A percentile compares a stretch with the other conserved stretches of the same genome.
Evolutionary conservation across 306 rosid genomes (phyloP).

Genomic region (Rubus idaeus): DNA sequence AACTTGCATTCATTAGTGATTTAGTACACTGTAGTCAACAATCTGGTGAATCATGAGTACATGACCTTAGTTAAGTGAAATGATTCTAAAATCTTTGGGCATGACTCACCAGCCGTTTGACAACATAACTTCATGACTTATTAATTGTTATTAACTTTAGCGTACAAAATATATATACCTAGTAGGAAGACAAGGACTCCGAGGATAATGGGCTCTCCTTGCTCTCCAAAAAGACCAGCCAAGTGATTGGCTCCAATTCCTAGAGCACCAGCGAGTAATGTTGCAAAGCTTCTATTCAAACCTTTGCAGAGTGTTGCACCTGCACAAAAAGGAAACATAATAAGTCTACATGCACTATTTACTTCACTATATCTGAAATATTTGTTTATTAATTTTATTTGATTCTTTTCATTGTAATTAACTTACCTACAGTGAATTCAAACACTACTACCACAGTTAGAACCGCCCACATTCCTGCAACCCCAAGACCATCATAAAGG

Average conservation of each 20-base stretch:
- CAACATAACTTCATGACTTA: too few relatives aligned
- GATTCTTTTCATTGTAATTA: not conserved
- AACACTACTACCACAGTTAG: constrained; percentile 83
- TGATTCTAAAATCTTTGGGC: not conserved
- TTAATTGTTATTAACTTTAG: too few relatives aligned
- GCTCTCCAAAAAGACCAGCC: constrained; percentile 57
- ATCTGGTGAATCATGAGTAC: not conserved
- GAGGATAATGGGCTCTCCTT: constrained; percentile 64
- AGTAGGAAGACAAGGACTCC: constrained; percentile 75
- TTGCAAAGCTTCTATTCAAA: constrained; percentile 79
- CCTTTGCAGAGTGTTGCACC: constrained; percentile 84
- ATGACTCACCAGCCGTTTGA: too few relatives aligned
- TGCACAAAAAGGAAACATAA: constrained; percentile 10
- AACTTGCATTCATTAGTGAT: not conserved
- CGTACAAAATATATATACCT: constrained; percentile 35
- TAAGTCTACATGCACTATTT: not conserved
- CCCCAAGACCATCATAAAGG: constrained; percentile 79
- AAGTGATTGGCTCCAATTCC: constrained; percentile 78
- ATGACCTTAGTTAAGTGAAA: not conserved
- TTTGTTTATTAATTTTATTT: not conserved
- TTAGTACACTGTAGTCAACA: not conserved
- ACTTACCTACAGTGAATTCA: constrained; percentile 85
- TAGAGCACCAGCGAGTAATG: constrained; percentile 72
- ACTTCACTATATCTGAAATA: not conserved
- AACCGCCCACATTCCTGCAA: constrained; percentile 91